Base-by-base conservation (phyloP, 345 rosid genomes). In the Aquilaria sinensis region DNA sequence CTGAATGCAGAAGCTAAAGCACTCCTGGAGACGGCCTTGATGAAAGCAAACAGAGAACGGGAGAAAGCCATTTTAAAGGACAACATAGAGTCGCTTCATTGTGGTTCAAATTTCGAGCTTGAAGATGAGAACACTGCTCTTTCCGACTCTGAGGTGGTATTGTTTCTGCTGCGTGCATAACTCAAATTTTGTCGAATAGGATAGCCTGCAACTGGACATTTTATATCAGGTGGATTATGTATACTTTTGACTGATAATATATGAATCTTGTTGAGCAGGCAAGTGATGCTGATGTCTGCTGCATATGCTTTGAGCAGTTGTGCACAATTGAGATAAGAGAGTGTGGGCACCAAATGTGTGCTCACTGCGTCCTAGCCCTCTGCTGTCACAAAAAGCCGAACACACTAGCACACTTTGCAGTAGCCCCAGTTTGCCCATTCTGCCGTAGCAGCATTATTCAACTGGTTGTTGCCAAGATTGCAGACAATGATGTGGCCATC, bases 1-100 rank as follows among this genome's bases (percentile, higher is more conserved):
- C 89, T 94, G 65, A 83, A 88, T 63, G 82, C 81, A 1, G 99
- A 91, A 55, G 93, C 97, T 0, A 91, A 91, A 74, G 81, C 81
- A 15, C 82, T 95, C 5, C 60, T 95, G 33, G 99, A 95, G 64
- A 75, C 67, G 48, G 99, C 99, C 60, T 57, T 95, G 62, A 85
- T 90, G 96, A 87, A 90, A 12, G 92, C 93, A 57, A 77, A 78
- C 67, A 66, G 63, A 68, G 83, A 77, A 64, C 64, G 81, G 72
- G 87, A 83, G 64, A 77, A 72, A 59, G 72, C 61, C 45, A 74
- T 70, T 56, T 64, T 80, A 67, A 74, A 78, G 57, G 81, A 69
- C 50, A 49, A 74, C 31, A 63, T 48, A 43, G 53, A 43, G 46
- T 60, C 71, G 16, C 51, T 65, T 62, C 73, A 80, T 47, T 72